phyloP scores from a whole-genome alignment of 768 basidiomycete genomes.

The Tephrocybe sp. region DNA sequence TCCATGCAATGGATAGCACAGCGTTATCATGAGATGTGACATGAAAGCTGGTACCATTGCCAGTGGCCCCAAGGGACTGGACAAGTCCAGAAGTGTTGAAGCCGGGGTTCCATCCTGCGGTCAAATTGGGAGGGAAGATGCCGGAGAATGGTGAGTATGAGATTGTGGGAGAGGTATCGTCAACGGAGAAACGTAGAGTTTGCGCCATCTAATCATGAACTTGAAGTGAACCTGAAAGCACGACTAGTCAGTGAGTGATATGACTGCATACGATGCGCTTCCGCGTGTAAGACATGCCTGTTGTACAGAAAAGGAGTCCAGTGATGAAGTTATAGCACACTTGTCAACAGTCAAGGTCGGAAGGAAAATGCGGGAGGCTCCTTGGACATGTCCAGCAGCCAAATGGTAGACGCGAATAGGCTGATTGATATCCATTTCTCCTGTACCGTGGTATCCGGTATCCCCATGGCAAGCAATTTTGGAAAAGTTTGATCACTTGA shows the following conservation, averaged over 20 bases:
- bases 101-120: constrained; percentile 69
- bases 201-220: constrained; percentile 17
- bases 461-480: constrained; percentile 7
- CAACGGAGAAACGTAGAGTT: constrained; percentile 33
- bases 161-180: constrained; percentile 68
- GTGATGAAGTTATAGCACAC: background rate
- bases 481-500: no score
- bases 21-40: constrained; percentile 63
- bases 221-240: background rate
- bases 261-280: no score
- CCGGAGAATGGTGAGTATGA: constrained; percentile 62
- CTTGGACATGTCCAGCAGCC: constrained; percentile 1
- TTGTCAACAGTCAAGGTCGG: background rate
- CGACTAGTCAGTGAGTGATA: constrained; percentile 1
- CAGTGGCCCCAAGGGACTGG: constrained; percentile 37
- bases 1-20: constrained; percentile 56
- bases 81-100: constrained; percentile 54
- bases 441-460: background rate
- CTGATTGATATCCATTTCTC: constrained; percentile 9
- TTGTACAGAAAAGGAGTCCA: background rate
- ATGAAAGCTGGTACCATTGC: constrained; percentile 59
- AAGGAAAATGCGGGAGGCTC: background rate
- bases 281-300: background rate
- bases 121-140: constrained; percentile 47
- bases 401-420: background rate